Percentiles rank a stretch among this genome's conserved stretches.
phyloP scores from a whole-genome alignment of 2,329 filamentous ascomycete species.

The Stachybotrys chartarum region DNA sequence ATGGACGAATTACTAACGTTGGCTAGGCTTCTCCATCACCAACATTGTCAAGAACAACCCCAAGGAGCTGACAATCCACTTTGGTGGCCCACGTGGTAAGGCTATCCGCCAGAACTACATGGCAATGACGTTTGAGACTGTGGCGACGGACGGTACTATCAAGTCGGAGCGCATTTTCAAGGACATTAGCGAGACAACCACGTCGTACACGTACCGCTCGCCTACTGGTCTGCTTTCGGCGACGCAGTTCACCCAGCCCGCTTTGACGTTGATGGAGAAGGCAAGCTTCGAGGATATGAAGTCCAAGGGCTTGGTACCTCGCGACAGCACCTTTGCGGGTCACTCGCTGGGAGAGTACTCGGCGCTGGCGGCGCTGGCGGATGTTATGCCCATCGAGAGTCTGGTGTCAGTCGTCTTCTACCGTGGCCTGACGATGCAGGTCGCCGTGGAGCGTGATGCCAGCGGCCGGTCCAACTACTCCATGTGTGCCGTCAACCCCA shows the following conservation, averaged over 20 bases:
- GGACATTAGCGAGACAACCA: constrained; percentile 86
- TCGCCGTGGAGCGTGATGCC: constrained; percentile 93
- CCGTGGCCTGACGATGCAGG: constrained; percentile 97
- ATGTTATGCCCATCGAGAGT: constrained; percentile 99
- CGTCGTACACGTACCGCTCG: constrained; percentile 94
- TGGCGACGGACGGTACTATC: constrained; percentile 81
- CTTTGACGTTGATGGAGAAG: constrained; percentile 98
- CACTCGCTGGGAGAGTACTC: constrained; percentile 99
- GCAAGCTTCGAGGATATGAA: constrained; percentile 99
- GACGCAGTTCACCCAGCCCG: constrained; percentile 97
- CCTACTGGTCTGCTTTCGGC: constrained; percentile 91
- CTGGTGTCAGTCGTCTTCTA: constrained; percentile 99
- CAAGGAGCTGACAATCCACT: constrained; percentile 97
- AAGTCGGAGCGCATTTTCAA: constrained; percentile 99
- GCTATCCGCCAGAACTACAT: constrained; percentile 99
- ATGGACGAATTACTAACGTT: neutral
- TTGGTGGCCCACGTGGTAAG: constrained; percentile 93
- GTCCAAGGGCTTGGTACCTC: constrained; percentile 88
- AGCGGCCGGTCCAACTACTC: constrained; percentile 93
- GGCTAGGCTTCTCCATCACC: constrained; percentile 81
- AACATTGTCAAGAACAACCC: constrained; percentile 99
- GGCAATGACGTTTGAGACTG: constrained; percentile 99
- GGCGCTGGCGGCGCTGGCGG: constrained; percentile 87
- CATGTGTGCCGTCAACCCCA: constrained; percentile 99
- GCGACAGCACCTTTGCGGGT: constrained; percentile 94